A percentile compares a stretch with the other conserved stretches of the same genome.
phyloP scores from a whole-genome alignment of 2,329 filamentous ascomycete genomes.

The Boeremia exigua region DNA sequence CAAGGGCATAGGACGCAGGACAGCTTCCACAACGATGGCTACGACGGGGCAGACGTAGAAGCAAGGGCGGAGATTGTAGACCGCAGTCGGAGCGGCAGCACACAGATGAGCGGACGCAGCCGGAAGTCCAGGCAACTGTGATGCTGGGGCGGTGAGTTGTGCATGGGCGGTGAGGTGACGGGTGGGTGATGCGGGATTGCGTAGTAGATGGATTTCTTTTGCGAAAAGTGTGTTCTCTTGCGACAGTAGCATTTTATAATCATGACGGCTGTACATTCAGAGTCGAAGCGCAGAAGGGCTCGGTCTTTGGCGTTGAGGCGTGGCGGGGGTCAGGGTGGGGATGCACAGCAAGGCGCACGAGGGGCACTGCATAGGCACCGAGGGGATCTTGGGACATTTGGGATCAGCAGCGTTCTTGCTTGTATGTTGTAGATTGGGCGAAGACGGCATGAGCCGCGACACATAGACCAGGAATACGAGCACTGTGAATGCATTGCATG shows the following conservation, averaged over 20 bases:
- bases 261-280: conserved; percentile 1
- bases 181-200: neutral
- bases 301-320: neutral
- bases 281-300: neutral
- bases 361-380: neutral
- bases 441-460: neutral
- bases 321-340: neutral
- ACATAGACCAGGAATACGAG: neutral
- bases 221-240: neutral
- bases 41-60: conserved; percentile 40
- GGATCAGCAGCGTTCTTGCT: neutral
- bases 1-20: conserved; percentile 48
- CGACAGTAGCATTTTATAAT: conserved; percentile 2
- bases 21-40: conserved; percentile 43
- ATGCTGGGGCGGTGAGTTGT: neutral
- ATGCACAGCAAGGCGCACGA: conserved; percentile 8
- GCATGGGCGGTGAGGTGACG: too few relatives aligned
- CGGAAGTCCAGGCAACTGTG: conserved; percentile 13
- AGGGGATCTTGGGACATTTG: neutral
- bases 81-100: conserved; percentile 43
- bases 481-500: neutral
- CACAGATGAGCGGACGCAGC: conserved; percentile 34
- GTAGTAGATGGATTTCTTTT: neutral
- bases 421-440: neutral
- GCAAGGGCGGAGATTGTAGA: conserved; percentile 47